Evolutionary conservation across 495 filamentous ascomycete genomes (phyloP), one percentile per base, ranked within the genome.

Genomic region (Tuber calosporum): DNA sequence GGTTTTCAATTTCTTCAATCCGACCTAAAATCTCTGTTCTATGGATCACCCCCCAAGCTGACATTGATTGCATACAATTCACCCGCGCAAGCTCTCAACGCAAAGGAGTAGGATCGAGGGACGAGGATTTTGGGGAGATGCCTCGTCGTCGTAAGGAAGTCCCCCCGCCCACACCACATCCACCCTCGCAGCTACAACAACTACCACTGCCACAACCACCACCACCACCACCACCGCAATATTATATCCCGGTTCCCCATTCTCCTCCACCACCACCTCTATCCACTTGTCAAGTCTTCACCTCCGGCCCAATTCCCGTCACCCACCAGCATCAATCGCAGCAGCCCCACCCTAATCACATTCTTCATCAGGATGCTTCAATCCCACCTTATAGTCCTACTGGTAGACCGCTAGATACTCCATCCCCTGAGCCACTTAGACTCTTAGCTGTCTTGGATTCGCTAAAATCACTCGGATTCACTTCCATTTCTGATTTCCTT

Each of bases 391-490:
- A 70, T 77, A 13, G 76, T 75, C n/a, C 76, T 73, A 40, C 39
- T 9, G 39, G 39, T 40, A 38, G 76, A 41, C 71, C 70, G 13
- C 53, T 77, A 22, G 77, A 70, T 20, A 43, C 76, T 3, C 76
- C 77, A 45, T 78, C 76, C 20, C 75, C 75, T 38, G 76, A 78
- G 58, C 70, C 76, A 42, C 76, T 78, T 30, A 75, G 76, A 11
- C 70, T 78, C 22, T 75, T 78, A 19, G 76, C 74, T 17, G 70
- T 78, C 38, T 43, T 78, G 68, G 76, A 78, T 66, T 78, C 76
- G 13, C 75, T 78, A 34, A 78, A 78, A 37, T 71, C 76, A 17
- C 71, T 78, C n/a, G 76, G 76, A 26, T 78, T 78, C 67, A 71
- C 74, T 34, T 78, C 76, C 2, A 78, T 78, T 66, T 78, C 76